Evolutionary conservation across 2,329 filamentous ascomycete genomes (phyloP).

Genomic region (Pleomassaria siparia): DNA sequence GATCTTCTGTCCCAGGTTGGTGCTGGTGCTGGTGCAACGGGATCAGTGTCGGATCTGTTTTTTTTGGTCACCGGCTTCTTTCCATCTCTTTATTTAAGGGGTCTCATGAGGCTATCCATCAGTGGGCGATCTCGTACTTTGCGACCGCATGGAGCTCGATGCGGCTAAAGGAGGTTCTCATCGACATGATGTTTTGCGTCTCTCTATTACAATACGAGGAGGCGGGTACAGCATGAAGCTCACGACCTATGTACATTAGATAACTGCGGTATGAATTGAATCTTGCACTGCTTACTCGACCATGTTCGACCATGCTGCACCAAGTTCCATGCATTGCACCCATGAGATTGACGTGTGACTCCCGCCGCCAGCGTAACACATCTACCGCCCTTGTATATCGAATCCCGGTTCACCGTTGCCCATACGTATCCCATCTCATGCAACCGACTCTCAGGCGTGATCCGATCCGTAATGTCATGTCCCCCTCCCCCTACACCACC

Average conservation of each 20-base stretch:
- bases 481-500: background rate
- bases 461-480: no score
- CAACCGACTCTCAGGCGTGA: background rate
- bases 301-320: no score
- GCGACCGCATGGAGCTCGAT: slow-evolving; percentile 25
- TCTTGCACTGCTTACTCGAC: slow-evolving; percentile 15
- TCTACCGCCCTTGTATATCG: background rate
- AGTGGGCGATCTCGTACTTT: slow-evolving; percentile 23
- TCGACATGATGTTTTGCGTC: slow-evolving; percentile 34
- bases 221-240: slow-evolving; percentile 39
- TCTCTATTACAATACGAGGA: slow-evolving; percentile 12
- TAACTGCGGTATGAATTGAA: slow-evolving; percentile 36
- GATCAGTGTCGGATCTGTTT: slow-evolving; percentile 25
- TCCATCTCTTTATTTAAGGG: slow-evolving; percentile 20
- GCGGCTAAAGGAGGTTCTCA: slow-evolving; percentile 21
- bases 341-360: slow-evolving; percentile 1
- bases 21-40: slow-evolving; percentile 28
- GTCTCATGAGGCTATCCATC: slow-evolving; percentile 26
- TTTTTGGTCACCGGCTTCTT: slow-evolving; percentile 28
- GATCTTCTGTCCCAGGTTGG: slow-evolving; percentile 16
- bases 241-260: slow-evolving; percentile 43
- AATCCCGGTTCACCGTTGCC: background rate
- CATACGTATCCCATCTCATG: background rate
- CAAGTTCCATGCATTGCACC: no score
- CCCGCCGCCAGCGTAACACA: background rate